Conservation (phyloP, 768 basidiomycete species). For the Suillus luteus region DNA sequence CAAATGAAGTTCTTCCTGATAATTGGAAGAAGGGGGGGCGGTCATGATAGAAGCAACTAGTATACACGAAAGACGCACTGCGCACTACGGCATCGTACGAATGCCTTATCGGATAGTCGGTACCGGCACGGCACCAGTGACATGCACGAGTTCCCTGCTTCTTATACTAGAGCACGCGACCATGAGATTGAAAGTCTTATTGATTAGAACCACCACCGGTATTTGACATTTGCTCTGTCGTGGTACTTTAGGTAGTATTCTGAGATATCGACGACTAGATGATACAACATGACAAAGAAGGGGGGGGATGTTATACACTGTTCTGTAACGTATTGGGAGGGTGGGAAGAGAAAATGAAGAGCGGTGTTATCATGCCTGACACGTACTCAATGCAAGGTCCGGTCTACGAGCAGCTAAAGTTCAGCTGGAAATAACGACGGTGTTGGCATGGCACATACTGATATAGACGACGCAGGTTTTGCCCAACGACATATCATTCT, state of each 20-base stretch:
- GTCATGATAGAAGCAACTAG: background rate
- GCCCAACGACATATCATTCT: background rate
- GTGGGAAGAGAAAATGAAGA: background rate
- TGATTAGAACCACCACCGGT: background rate
- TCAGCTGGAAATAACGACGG: background rate
- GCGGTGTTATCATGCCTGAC: background rate
- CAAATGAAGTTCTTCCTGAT: background rate
- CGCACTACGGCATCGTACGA: background rate
- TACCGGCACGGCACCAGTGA: background rate
- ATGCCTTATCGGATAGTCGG: background rate
- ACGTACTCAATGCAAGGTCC: background rate
- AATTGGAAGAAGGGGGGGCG: background rate
- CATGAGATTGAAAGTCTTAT: background rate
- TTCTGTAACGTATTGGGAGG: background rate
- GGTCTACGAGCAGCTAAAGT: background rate
- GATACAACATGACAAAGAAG: background rate
- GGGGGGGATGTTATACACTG: background rate
- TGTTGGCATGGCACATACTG: background rate
- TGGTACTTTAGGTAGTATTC: background rate
- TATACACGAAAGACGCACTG: background rate
- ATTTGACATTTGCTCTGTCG: background rate
- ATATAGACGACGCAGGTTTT: too few species aligned
- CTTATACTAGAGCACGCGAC: background rate
- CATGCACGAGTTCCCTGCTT: background rate
- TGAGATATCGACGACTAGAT: background rate